Evolutionary conservation across 768 basidiomycete genomes (phyloP).

Genomic region (Mycena sanguinolenta): DNA sequence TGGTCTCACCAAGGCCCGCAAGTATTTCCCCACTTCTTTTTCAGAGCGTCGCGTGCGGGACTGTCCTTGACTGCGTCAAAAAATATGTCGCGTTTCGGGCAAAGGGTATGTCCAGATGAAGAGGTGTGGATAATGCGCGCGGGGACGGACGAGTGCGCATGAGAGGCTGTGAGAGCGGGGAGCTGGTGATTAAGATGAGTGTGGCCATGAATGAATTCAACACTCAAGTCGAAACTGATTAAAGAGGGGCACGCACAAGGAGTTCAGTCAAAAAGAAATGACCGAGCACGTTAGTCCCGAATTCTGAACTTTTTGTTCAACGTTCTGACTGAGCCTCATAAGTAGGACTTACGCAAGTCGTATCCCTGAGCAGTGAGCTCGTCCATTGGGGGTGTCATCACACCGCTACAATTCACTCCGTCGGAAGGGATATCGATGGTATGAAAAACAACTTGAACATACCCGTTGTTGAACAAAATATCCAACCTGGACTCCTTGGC

Average conservation of each 20-base stretch:
- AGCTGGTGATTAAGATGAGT: slow-evolving; percentile 11
- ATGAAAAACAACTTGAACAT: not conserved
- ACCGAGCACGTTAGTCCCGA: slow-evolving; percentile 55
- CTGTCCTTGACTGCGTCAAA: slow-evolving; percentile 25
- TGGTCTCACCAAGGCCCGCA: slow-evolving; percentile 14
- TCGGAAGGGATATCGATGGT: too few relatives aligned
- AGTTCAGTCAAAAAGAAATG: slow-evolving; percentile 41
- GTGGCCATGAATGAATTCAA: not conserved
- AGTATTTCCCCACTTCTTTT: slow-evolving; percentile 27
- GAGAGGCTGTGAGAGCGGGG: slow-evolving; percentile 25
- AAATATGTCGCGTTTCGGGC: not conserved
- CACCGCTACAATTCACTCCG: slow-evolving; percentile 44
- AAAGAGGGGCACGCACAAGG: slow-evolving; percentile 36
- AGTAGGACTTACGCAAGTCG: slow-evolving; percentile 45
- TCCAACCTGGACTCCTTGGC: slow-evolving; percentile 33
- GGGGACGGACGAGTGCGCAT: slow-evolving; percentile 10
- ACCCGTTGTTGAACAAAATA: slow-evolving; percentile 41
- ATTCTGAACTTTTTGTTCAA: slow-evolving; percentile 39
- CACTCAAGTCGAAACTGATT: not conserved
- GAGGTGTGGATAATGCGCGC: slow-evolving; percentile 29
- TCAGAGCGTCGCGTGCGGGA: slow-evolving; percentile 12
- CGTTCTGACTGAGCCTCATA: not conserved
- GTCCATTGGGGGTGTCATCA: slow-evolving; percentile 51
- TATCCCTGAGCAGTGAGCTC: slow-evolving; percentile 51
- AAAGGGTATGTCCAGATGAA: slow-evolving; percentile 2